These are phyloP conservation scores for Cicer cuneatum DNA, from an alignment of 306 rosid genomes.

Conservation along the genomic window DNA sequence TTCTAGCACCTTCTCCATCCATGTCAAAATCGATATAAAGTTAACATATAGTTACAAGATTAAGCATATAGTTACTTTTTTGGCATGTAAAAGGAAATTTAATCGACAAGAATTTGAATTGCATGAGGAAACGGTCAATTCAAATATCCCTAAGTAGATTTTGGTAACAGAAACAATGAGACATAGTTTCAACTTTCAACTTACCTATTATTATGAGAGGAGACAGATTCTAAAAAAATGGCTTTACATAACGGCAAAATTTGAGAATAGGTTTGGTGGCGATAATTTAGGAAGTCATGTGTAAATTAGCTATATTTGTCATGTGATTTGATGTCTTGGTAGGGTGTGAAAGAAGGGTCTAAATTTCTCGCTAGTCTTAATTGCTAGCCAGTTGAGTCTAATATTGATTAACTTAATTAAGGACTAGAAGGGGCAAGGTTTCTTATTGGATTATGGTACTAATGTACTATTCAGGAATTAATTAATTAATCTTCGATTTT, in stretches of 20 bases:
- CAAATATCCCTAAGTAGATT: slow-evolving; percentile 48
- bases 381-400: slow-evolving; percentile 22
- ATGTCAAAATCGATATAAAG: slow-evolving; percentile 31
- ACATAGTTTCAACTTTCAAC: slow-evolving; percentile 38
- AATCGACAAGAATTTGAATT: slow-evolving; percentile 35
- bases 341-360: slow-evolving; percentile 10
- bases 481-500: too few species aligned
- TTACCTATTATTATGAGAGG: slow-evolving; percentile 20
- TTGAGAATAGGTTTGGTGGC: slow-evolving; percentile 35
- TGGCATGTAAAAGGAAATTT: slow-evolving; percentile 33
- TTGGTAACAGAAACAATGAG: slow-evolving; percentile 42
- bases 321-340: slow-evolving; percentile 29
- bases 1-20: slow-evolving; percentile 1
- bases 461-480: too few species aligned
- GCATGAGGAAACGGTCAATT: slow-evolving; percentile 40
- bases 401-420: neutral
- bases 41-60: slow-evolving; percentile 28
- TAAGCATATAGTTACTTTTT: slow-evolving; percentile 6
- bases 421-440: neutral
- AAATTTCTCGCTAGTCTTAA: slow-evolving; percentile 24
- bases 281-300: slow-evolving; percentile 50
- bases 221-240: slow-evolving; percentile 42
- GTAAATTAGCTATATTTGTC: slow-evolving; percentile 19
- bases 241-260: slow-evolving; percentile 37
- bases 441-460: slow-evolving; percentile 7